phyloP scores from a whole-genome alignment of 257 asterid species.

The Echites panduratus region DNA sequence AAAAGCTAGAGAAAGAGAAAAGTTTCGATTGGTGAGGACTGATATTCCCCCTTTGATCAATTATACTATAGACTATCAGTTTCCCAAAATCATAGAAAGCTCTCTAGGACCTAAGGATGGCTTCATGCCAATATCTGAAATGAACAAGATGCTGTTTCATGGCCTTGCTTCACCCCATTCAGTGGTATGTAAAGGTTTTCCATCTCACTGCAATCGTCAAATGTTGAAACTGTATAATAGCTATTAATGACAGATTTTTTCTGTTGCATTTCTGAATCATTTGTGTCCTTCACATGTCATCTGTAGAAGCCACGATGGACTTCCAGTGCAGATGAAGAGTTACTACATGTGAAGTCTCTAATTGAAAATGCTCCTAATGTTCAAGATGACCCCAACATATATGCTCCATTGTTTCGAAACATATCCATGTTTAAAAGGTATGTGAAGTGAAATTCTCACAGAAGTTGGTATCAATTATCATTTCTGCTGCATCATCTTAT shows the following conservation, averaged over 20 bases:
- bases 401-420: conserved; percentile 63
- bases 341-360: conserved; percentile 39
- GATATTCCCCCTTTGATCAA: conserved; percentile 13
- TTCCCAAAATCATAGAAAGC: conserved; percentile 21
- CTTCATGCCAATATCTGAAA: conserved; percentile 49
- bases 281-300: conserved; percentile 17
- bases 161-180: conserved; percentile 40
- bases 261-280: neutral
- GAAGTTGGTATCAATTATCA: neutral
- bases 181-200: conserved; percentile 38
- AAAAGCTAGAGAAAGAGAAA: conserved; percentile 16
- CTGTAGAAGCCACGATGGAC: conserved; percentile 65
- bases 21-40: conserved; percentile 12
- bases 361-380: conserved; percentile 49
- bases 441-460: conserved; percentile 10
- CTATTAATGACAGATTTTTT: neutral
- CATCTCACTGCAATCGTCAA: conserved; percentile 1
- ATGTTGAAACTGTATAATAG: neutral
- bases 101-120: conserved; percentile 15
- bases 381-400: conserved; percentile 41
- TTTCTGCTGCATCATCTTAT: neutral
- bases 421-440: conserved; percentile 74
- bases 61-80: conserved; percentile 16
- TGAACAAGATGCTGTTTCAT: conserved; percentile 54
- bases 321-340: conserved; percentile 53